Conservation (phyloP, 345 rosid genomes). For the Moringa oleifera region DNA sequence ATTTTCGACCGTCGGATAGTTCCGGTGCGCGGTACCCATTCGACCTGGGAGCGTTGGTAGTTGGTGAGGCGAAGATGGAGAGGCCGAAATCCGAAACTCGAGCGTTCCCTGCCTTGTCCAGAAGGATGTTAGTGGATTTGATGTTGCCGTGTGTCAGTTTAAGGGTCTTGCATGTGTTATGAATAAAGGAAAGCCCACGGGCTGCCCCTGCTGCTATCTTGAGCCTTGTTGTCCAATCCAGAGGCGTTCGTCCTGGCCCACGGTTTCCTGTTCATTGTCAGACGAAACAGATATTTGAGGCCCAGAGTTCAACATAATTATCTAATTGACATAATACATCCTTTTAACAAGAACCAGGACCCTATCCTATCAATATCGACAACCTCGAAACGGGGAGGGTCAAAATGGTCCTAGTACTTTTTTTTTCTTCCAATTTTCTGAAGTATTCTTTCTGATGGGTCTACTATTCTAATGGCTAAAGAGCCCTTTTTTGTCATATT, state of each 20-base stretch:
- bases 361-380: too few relatives aligned
- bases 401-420: too few relatives aligned
- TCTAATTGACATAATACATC: background rate
- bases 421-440: too few relatives aligned
- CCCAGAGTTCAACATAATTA: background rate
- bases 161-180: constrained; percentile 60
- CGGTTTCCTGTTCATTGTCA: constrained; percentile 63
- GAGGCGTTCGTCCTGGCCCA: constrained; percentile 83
- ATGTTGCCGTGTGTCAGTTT: constrained; percentile 82
- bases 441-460: too few relatives aligned
- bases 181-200: constrained; percentile 70
- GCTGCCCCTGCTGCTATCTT: constrained; percentile 81
- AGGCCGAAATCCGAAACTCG: constrained; percentile 74
- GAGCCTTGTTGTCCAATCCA: constrained; percentile 84
- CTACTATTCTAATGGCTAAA: too few relatives aligned
- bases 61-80: constrained; percentile 37
- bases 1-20: constrained; percentile 38
- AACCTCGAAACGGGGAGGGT: too few relatives aligned
- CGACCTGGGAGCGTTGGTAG: constrained; percentile 34
- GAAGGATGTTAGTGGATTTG: constrained; percentile 77
- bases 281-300: too few relatives aligned
- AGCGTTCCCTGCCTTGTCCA: constrained; percentile 58
- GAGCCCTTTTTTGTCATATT: too few relatives aligned
- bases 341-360: too few relatives aligned
- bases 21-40: constrained; percentile 82